Evolutionary conservation across 192 early-diverging fungal genomes (phyloP), one percentile per base, ranked within the genome.

Genomic region (Coemansia sp.): DNA sequence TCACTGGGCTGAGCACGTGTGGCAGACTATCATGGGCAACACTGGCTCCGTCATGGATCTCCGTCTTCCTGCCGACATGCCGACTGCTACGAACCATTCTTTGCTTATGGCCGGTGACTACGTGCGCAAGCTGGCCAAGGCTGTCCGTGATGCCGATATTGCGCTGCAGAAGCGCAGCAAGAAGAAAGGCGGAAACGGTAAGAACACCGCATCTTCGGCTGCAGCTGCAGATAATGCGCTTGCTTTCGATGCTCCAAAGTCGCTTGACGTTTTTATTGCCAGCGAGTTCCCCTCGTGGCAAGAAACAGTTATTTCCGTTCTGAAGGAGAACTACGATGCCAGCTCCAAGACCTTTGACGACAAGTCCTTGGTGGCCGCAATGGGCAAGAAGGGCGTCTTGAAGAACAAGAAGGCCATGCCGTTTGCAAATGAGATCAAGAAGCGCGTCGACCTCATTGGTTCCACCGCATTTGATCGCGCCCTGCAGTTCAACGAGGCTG

Each of bases 371-470:
- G 84, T 91, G 52, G 88, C 81, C 10, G 65, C 85, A 19, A 83
- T 98, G 69, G 85, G 76, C 58, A 68, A 78, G 37, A 82, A 74
- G 61, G 95, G 92, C 42, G 67, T 98, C 75, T 84, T 92, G 72
- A 97, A 95, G 85, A 92, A 98, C 84, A 98, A 97, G 84, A 90
- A 90, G 77, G 90, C 87, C n/a, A 98, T 98, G 95, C 93, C 95
- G 16, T 99, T 99, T 84, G 86, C 95, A 55, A 88, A 95, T 57
- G 87, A 91, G 48, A 87, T 95, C 74, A 93, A 95, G 89, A 95
- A 94, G 78, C 85, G 83, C 48, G 89, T 96, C 13, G 87, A 85
- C 41, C 66, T 71, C 6, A 63, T 77, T 4, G 95, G 96, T 7
- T 61, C 84, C 6, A 41, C 65, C 18, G 95, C 90, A 7, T 94